A percentile compares a stretch with the other conserved stretches of the same genome.
Conservation (phyloP, 2,329 filamentous ascomycete species). For the Piedraia hortae region DNA sequence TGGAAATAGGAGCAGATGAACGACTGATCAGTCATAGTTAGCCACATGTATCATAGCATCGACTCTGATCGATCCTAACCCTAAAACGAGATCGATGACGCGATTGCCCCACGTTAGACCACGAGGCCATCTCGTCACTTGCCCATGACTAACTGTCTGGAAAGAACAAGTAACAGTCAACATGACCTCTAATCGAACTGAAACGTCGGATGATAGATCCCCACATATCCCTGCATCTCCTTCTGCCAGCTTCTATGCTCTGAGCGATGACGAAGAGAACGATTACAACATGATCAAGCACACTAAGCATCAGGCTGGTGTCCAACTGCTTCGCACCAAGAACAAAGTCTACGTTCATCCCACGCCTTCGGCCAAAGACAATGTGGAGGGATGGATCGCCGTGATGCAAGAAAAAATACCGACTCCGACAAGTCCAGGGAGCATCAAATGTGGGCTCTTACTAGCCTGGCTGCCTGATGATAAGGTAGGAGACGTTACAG, state of each 20-base stretch:
- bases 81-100: no score
- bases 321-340: constrained; percentile 85
- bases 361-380: constrained; percentile 77
- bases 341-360: constrained; percentile 98
- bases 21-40: no score
- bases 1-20: no score
- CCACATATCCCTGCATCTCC: constrained; percentile 32
- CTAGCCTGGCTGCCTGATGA: constrained; percentile 86
- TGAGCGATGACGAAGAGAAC: constrained; percentile 88
- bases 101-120: no score
- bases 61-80: no score
- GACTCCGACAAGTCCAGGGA: constrained; percentile 2
- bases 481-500: constrained; percentile 45
- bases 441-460: constrained; percentile 30
- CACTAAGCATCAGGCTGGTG: constrained; percentile 45
- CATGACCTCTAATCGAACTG: no score
- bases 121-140: no score
- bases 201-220: no score
- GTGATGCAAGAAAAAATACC: constrained; percentile 61
- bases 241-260: constrained; percentile 68
- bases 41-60: no score
- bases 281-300: constrained; percentile 87
- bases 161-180: no score
- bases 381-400: constrained; percentile 80
- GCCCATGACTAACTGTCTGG: no score